These are phyloP conservation scores for Pestalotiopsis sp. DNA, from an alignment of 2,329 filamentous ascomycete genomes.

Conservation along the genomic window DNA sequence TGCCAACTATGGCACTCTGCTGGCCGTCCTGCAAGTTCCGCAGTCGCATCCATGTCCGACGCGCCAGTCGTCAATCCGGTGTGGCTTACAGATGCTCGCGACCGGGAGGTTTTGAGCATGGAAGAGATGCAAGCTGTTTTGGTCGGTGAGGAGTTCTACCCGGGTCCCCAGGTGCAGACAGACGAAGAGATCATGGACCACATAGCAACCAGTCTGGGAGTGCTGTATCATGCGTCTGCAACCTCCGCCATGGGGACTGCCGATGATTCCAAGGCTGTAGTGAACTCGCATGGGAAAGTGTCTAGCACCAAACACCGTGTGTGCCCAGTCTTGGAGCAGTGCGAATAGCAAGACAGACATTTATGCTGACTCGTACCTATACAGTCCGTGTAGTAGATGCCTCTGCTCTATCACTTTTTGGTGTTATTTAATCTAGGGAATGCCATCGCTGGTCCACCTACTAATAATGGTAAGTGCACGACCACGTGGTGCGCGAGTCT, in stretches of 20 bases:
- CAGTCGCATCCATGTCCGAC: background rate
- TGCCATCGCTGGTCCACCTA: too few relatives aligned
- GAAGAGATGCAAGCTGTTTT: background rate
- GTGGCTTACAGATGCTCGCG: background rate
- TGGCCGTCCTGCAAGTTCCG: background rate
- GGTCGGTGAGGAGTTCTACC: background rate
- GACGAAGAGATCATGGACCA: background rate
- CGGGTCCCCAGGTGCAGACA: background rate
- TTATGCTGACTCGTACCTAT: background rate
- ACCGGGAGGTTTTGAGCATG: background rate
- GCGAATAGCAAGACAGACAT: background rate
- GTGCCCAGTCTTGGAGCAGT: background rate
- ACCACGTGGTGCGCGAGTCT: background rate
- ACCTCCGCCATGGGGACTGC: background rate
- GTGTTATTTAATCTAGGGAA: too few relatives aligned
- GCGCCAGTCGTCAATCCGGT: background rate
- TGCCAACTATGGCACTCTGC: background rate
- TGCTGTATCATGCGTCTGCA: background rate
- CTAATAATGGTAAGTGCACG: too few relatives aligned
- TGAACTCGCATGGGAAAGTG: background rate
- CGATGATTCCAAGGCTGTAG: background rate
- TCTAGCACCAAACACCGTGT: background rate
- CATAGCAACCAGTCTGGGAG: background rate
- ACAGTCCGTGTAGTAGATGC: background rate
- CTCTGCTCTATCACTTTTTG: background rate